Base-by-base conservation (phyloP, 2,329 filamentous ascomycete genomes). In the Coniochaeta sp. region DNA sequence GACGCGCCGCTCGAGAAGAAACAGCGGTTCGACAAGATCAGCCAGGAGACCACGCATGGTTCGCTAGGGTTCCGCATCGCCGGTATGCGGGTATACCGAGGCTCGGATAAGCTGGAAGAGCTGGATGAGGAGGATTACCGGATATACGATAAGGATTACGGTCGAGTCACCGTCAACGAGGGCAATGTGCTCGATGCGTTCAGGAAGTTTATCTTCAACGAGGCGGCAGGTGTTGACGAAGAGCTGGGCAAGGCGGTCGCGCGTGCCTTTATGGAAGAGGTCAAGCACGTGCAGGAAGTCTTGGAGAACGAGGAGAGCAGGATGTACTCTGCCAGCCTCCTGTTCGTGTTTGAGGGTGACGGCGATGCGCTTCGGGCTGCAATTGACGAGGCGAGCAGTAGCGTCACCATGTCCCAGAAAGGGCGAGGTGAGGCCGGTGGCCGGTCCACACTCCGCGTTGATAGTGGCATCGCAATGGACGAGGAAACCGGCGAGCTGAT, bases 271-370 rank as follows among this genome's bases (percentile, higher is more conserved):
- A 73, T 78, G 3, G 70, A 74, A 4, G 84, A 86, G 38, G 74
- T 88, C 50, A 73, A 73, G 64, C 76, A 69, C 58, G 80, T 87
- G 0, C 77, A 83, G 64, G 69, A 80, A 1, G 76, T 85, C 0
- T 71, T 88, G n/a, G 74, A 80, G 55, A 72, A 69, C 1, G 77
- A 86, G 63, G 82, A 86, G 68, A 85, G 79, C 63, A 80, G 84
- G 64, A 88, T 88, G 84, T 88, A 83, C 69, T 88, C 83, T 12
- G 74, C 82, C 0, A 85, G 82, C 59, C 71, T 88, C 26, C 77
- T 88, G 0, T 87, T 88, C 61, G 80, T 87, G 1, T 87, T 85
- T 40, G 85, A 88, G 67, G 85, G 85, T 26, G 83, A 88, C 57
- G 85, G 84, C 24, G 70, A 75, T 4, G 78, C 82, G 6, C 75